Base-by-base conservation (phyloP, 257 asterid genomes). In the Lycium barbarum region DNA sequence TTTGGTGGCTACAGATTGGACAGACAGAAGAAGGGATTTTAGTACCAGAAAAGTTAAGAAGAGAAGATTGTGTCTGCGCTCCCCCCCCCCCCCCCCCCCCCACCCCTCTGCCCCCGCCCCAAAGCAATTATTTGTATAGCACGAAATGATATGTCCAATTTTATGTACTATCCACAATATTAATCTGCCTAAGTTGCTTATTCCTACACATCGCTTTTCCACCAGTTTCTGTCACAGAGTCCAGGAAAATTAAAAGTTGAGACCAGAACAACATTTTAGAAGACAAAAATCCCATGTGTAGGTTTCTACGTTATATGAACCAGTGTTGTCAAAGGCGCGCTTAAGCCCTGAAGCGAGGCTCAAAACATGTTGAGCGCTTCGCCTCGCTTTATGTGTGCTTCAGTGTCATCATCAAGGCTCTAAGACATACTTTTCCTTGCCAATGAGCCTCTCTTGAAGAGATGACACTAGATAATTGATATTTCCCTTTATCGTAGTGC, bases 221-320 rank as follows among this genome's bases (percentile, higher is more conserved):
- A 70, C 79, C 54, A 40, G 79, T 70, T 40, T 38, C 51, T 33
- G 43, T 33, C 9, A 26, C 65, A 26, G 14, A 26, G 82, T 78
- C 65, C 0, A 78, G 65, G 82, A 54, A 14, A 78, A 58, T 15
- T 26, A 78, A 78, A 53, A 53, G 9, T 58, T 53, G 33, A 54
- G 15, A 51, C 65, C 65, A 26, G 66, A 78, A 78, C 65, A 51
- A 78, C 15, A 17, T 78, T 76, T 26, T 2, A 45, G 80, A 72
- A 45, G 80, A 72, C 18, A 45, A 72, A 26, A 72, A 45, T 43
- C 51, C 40, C 57, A 72, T n/a, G 0, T 40, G 26, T 36, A 40
- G 80, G 38, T 1, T 72, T n/a, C 6, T 72, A 51, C 2, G 33
- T 26, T 26, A 26, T 26, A 26, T 26, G 33, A 26, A 26, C 33